These are phyloP conservation scores for Pythium rhizo-oryzae DNA, from an alignment of 352 stramenopile species.

Conservation along the genomic window DNA sequence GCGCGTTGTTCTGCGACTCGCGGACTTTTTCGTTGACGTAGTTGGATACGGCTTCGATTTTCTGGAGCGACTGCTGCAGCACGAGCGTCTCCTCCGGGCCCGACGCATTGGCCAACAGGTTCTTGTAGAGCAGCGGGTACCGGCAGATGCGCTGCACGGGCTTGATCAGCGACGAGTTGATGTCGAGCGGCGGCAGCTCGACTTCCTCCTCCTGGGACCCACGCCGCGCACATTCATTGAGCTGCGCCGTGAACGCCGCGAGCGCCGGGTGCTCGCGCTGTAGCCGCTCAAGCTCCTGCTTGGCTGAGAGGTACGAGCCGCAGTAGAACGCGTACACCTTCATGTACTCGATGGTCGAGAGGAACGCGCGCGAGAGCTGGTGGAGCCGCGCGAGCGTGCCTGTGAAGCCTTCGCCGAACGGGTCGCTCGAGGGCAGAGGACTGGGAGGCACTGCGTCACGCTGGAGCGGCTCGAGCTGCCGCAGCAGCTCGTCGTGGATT, in stretches of 20 bases:
- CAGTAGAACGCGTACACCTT: conserved; percentile 77
- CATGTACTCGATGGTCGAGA: conserved; percentile 59
- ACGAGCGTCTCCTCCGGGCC: conserved; percentile 35
- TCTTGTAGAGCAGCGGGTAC: conserved; percentile 63
- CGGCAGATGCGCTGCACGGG: conserved; percentile 72
- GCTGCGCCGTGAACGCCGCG: conserved; percentile 32
- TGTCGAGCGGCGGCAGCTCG: conserved; percentile 34
- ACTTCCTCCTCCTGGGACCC: conserved; percentile 14
- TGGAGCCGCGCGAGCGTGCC: conserved; percentile 25
- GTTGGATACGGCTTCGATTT: conserved; percentile 50
- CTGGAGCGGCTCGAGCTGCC: conserved; percentile 25
- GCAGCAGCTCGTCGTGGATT: conserved; percentile 42
- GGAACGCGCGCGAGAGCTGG: conserved; percentile 39
- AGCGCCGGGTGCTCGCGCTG: conserved; percentile 30
- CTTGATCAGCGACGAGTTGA: conserved; percentile 70
- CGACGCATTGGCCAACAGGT: conserved; percentile 41
- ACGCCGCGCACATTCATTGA: conserved; percentile 23
- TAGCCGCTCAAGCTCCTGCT: conserved; percentile 49
- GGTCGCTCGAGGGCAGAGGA: background rate
- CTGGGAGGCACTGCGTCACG: background rate
- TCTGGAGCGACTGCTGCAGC: conserved; percentile 41
- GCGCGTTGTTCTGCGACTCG: conserved; percentile 62
- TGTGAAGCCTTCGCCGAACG: conserved; percentile 25
- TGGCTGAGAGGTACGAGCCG: conserved; percentile 48
- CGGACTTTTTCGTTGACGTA: conserved; percentile 70